phyloP scores from a whole-genome alignment of 2,329 filamentous ascomycete genomes.

The Scytalidium sp. region DNA sequence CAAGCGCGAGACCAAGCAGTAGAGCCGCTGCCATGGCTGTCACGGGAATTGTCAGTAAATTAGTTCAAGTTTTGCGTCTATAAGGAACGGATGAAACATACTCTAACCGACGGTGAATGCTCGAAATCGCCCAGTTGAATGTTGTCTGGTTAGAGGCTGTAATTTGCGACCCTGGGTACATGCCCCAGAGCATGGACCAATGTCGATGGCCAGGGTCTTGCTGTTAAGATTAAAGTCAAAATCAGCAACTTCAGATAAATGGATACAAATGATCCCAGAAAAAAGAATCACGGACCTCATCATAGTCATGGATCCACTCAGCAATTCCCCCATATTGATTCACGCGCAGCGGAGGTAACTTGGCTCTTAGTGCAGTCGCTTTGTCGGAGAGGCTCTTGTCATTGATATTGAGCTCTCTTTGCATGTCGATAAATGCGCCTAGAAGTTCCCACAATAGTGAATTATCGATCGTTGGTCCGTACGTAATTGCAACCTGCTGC shows the following conservation, averaged over 20 bases:
- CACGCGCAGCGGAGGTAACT: background rate
- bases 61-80: background rate
- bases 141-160: slow-evolving; percentile 17
- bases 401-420: background rate
- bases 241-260: slow-evolving; percentile 1
- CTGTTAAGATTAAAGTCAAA: slow-evolving; percentile 1
- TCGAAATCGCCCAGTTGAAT: slow-evolving; percentile 1
- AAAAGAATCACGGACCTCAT: background rate
- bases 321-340: slow-evolving; percentile 4
- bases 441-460: slow-evolving; percentile 36
- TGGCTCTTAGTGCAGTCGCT: background rate
- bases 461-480: slow-evolving; percentile 36
- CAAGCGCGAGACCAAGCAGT: slow-evolving; percentile 38
- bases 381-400: slow-evolving; percentile 1
- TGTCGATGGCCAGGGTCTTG: slow-evolving; percentile 48
- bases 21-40: slow-evolving; percentile 1
- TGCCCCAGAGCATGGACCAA: slow-evolving; percentile 45
- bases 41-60: background rate
- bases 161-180: slow-evolving; percentile 42
- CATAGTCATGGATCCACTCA: slow-evolving; percentile 5
- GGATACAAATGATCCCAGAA: background rate
- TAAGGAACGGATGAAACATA: background rate
- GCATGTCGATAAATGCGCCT: slow-evolving; percentile 6
- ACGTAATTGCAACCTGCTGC: slow-evolving; percentile 12
- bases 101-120: slow-evolving; percentile 2